Percentiles rank a stretch among this genome's conserved stretches.
Evolutionary conservation across 192 early-diverging fungal species (phyloP).

Genomic region (Thoreauomyces humboldtii): DNA sequence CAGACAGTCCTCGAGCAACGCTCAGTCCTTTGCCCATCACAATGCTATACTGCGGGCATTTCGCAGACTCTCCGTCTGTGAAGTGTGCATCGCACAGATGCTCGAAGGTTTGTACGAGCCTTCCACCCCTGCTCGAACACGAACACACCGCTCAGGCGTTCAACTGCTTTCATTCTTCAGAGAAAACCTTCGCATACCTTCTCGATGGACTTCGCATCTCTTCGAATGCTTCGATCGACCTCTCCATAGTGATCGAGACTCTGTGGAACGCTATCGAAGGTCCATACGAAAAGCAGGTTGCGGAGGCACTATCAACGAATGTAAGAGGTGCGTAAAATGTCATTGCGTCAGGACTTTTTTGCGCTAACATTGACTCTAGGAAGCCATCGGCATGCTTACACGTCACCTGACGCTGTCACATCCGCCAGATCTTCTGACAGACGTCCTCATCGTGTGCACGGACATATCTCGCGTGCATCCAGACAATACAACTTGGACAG

Average conservation of each 20-base stretch:
- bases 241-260: slow-evolving; percentile 16
- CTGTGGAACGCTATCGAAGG: slow-evolving; percentile 26
- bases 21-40: neutral
- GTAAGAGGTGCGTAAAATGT: too few species aligned
- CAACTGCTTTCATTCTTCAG: too few species aligned
- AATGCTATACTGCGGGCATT: slow-evolving; percentile 8
- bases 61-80: slow-evolving; percentile 11
- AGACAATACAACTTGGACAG: neutral
- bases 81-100: slow-evolving; percentile 11
- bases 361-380: too few species aligned
- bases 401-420: neutral
- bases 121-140: too few species aligned
- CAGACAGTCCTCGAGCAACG: neutral
- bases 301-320: slow-evolving; percentile 2
- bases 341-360: too few species aligned
- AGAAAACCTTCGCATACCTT: neutral
- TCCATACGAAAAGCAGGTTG: neutral
- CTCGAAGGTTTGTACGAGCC: slow-evolving; percentile 4
- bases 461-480: neutral
- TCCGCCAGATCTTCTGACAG: slow-evolving; percentile 9
- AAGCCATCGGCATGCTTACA: neutral
- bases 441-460: slow-evolving; percentile 6
- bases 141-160: too few species aligned
- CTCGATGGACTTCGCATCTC: neutral
- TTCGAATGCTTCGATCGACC: neutral